A percentile compares a stretch with the other conserved stretches of the same genome.
phyloP scores from a whole-genome alignment of 495 filamentous ascomycete genomes.

The Hypoxylon trugodes region DNA sequence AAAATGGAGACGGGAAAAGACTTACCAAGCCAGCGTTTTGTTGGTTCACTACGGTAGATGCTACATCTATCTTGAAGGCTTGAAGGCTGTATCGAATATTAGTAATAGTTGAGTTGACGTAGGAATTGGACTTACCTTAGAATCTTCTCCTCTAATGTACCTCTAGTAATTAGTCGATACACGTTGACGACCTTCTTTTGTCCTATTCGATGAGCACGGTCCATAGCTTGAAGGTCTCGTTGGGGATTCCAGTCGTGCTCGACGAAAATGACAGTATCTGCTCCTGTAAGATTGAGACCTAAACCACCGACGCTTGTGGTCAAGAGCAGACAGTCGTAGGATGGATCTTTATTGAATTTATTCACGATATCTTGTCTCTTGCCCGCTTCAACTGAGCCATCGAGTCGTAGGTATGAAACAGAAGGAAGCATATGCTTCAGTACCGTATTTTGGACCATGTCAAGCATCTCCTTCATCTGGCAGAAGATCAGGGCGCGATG shows the following conservation, averaged over 20 bases:
- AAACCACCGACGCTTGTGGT: slow-evolving; percentile 96
- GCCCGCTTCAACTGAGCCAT: slow-evolving; percentile 88
- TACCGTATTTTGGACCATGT: slow-evolving; percentile 95
- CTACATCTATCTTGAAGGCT: slow-evolving; percentile 99
- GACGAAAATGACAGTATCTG: slow-evolving; percentile 98
- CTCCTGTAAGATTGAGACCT: slow-evolving; percentile 93
- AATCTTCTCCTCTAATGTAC: slow-evolving; percentile 98
- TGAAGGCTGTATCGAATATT: slow-evolving; percentile 71
- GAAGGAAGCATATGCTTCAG: slow-evolving; percentile 84
- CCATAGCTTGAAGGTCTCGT: slow-evolving; percentile 98
- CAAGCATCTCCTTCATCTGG: slow-evolving; percentile 99
- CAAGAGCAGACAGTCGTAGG: slow-evolving; percentile 89
- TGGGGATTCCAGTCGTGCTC: slow-evolving; percentile 99
- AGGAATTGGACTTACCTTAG: slow-evolving; percentile 57
- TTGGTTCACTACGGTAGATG: slow-evolving; percentile 97
- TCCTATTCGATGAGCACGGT: slow-evolving; percentile 96
- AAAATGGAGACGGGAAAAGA: background rate
- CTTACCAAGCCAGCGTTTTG: slow-evolving; percentile 92
- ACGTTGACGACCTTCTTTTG: slow-evolving; percentile 99
- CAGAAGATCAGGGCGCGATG: slow-evolving; percentile 97
- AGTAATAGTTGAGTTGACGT: slow-evolving; percentile 12
- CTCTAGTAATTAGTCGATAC: slow-evolving; percentile 94
- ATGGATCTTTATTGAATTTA: slow-evolving; percentile 96
- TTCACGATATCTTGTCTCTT: slow-evolving; percentile 96
- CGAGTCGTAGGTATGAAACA: slow-evolving; percentile 88